Percentiles rank a stretch among this genome's conserved stretches.
phyloP scores from a whole-genome alignment of 495 filamentous ascomycete species.

The Arthonia radiata region DNA sequence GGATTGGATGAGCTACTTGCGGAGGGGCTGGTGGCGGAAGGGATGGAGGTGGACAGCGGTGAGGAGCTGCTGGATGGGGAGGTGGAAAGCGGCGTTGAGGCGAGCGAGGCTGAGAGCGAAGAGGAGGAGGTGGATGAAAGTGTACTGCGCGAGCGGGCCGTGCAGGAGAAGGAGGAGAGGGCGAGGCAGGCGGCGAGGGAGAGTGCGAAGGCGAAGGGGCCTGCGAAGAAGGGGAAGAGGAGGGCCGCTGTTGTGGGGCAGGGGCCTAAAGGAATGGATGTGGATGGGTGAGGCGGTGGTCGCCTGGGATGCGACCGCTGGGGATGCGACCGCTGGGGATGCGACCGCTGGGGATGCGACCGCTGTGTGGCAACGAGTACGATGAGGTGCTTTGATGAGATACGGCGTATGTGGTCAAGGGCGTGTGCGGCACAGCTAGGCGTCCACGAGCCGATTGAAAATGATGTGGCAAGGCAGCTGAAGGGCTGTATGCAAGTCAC shows the following conservation, averaged over 20 bases:
- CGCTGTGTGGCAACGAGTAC: too few relatives aligned
- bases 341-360: too few relatives aligned
- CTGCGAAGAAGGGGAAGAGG: conserved; percentile 34
- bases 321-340: too few relatives aligned
- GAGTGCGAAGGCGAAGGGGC: conserved; percentile 35
- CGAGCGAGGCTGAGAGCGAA: conserved; percentile 5
- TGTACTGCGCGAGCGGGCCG: too few relatives aligned
- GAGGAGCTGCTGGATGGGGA: conserved; percentile 11
- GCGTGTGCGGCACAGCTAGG: too few relatives aligned
- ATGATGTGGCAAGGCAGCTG: too few relatives aligned
- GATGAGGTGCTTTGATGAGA: too few relatives aligned
- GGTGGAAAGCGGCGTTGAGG: too few relatives aligned
- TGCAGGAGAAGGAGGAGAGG: conserved; percentile 4
- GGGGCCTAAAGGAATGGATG: conserved; percentile 13
- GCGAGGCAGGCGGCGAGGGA: conserved; percentile 18
- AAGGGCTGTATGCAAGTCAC: too few relatives aligned
- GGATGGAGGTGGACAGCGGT: conserved; percentile 14
- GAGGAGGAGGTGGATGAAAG: conserved; percentile 8
- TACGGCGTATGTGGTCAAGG: too few relatives aligned
- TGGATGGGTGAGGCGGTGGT: conserved; percentile 12
- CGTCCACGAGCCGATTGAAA: too few relatives aligned
- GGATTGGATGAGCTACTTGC: conserved; percentile 21
- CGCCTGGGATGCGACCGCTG: too few relatives aligned
- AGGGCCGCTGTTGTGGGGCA: conserved; percentile 8
- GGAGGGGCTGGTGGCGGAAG: conserved; percentile 25